Base-by-base conservation (phyloP, 1,284 basidiomycete genomes). In the Wolfiporia cocos region DNA sequence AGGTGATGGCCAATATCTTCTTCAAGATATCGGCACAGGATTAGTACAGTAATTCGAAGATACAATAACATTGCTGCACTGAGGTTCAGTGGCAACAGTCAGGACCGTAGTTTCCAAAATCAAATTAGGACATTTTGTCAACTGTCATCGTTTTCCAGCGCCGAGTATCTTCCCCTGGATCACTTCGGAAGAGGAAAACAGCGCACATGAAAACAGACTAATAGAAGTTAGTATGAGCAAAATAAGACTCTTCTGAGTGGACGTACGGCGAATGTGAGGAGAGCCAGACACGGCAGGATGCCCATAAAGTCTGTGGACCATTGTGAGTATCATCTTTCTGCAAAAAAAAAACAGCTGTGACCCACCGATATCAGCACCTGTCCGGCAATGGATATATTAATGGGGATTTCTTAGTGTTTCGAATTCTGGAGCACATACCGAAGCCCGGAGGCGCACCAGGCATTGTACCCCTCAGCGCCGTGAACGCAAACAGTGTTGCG, bases 401-500 rank as follows among this genome's bases (percentile, higher is more conserved):
- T n/a, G n/a, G n/a, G n/a, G n/a, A n/a, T n/a, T n/a, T n/a, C n/a
- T n/a, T n/a, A n/a, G n/a, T n/a, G n/a, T n/a, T n/a, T n/a, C n/a
- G n/a, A n/a, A n/a, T n/a, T n/a, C n/a, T n/a, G n/a, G n/a, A n/a
- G n/a, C 10, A 42, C 53, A 37, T 34, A 57, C 53, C 53, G 28
- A 57, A 57, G 4, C 53, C 53, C 11, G 37, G 36, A 2, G 51
- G 53, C 2, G 55, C 55, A 2, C 52, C 52, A 2, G 55, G 55
- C 6, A 57, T 43, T 11, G 51, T 57, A 10, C 37, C n/a, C 12
- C 55, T 51, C 11, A 57, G 46, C 23, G 52, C 47, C 2, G 52
- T 55, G 42, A 55, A 57, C 7, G 54, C 55, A 39, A 55, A 55
- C 24, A 57, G 47, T 3, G 52, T 52, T 5, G 51, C 52, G 21